These are phyloP conservation scores for Fermentozyma sake DNA, from an alignment of 1,139 yeast genomes.

Conservation along the genomic window DNA sequence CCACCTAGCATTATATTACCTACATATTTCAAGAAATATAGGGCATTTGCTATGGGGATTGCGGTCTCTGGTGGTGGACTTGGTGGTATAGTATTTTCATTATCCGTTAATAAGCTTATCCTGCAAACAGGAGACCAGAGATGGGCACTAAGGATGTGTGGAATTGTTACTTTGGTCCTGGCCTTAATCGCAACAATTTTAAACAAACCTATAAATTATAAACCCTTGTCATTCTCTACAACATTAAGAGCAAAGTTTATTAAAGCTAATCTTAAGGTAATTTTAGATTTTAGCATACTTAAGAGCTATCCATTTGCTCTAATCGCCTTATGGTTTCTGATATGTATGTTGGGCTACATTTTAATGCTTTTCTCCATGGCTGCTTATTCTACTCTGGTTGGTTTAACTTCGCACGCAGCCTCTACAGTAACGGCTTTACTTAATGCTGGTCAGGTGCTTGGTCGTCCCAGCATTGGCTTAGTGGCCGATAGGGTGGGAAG, in stretches of 20 bases:
- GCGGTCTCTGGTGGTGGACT: conserved; percentile 57
- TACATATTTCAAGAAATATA: conserved; percentile 51
- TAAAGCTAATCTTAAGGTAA: conserved; percentile 14
- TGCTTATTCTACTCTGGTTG: conserved; percentile 57
- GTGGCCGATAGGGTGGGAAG: conserved; percentile 58
- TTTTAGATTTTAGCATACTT: conserved; percentile 28
- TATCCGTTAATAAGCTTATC: conserved; percentile 47
- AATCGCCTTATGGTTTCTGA: conserved; percentile 52
- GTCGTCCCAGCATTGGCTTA: conserved; percentile 60
- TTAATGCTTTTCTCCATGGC: conserved; percentile 58
- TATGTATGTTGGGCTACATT: conserved; percentile 54
- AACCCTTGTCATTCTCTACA: conserved; percentile 20
- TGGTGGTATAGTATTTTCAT: conserved; percentile 55
- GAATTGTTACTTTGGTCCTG: conserved; percentile 42
- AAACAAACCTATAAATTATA: conserved; percentile 41
- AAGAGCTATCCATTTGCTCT: conserved; percentile 34
- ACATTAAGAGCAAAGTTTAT: conserved; percentile 18
- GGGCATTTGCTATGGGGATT: conserved; percentile 59
- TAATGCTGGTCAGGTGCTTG: conserved; percentile 60
- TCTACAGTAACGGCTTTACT: conserved; percentile 57
- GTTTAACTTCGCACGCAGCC: conserved; percentile 52
- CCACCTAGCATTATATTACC: conserved; percentile 33
- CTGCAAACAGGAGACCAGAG: conserved; percentile 51
- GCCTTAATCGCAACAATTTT: conserved; percentile 32
- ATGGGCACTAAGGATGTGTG: conserved; percentile 66